Evolutionary conservation across 164 flowering plant species (phyloP).

Genomic region (Echeveria elegans): DNA sequence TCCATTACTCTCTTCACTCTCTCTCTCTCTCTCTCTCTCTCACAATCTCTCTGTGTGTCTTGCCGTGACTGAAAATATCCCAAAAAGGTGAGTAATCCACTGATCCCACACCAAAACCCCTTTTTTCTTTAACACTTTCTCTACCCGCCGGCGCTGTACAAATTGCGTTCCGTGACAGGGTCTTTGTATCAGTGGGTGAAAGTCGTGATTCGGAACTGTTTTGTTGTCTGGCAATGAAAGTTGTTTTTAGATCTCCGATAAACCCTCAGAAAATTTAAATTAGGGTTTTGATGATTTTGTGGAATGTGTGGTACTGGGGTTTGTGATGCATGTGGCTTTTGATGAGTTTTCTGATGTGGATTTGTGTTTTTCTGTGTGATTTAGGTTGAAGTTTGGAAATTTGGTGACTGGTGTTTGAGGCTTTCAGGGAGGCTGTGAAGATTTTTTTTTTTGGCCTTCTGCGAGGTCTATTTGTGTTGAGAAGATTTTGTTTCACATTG

Average conservation of each 20-base stretch:
- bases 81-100: background rate
- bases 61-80: background rate
- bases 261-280: background rate
- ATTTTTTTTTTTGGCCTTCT: background rate
- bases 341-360: background rate
- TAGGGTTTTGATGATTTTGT: background rate
- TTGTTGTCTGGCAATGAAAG: background rate
- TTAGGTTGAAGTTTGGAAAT: background rate
- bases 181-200: background rate
- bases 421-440: background rate
- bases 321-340: conserved; percentile 1
- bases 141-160: background rate
- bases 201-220: background rate
- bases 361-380: background rate
- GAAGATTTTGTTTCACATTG: background rate
- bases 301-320: background rate
- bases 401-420: background rate
- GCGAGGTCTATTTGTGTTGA: background rate
- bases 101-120: background rate
- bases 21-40: background rate
- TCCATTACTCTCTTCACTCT: background rate
- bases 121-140: background rate
- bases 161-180: background rate
- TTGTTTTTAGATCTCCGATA: background rate
- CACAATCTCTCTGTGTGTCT: background rate